These are phyloP conservation scores for Didymella lethalis DNA, from an alignment of 2,329 filamentous ascomycete genomes.

Conservation along the genomic window DNA sequence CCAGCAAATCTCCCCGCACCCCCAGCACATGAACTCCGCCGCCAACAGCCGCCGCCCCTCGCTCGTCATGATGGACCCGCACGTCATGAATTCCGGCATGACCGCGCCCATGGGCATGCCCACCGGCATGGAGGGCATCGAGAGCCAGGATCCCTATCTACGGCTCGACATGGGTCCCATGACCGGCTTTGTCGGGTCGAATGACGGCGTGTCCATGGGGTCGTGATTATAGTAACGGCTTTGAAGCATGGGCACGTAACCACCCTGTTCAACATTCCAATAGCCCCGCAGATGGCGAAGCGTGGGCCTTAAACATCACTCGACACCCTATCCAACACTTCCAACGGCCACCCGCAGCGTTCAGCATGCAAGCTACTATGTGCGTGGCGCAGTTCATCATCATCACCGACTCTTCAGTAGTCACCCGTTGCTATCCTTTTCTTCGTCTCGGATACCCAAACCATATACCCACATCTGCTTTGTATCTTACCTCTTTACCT, in stretches of 20 bases:
- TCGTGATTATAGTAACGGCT: not conserved
- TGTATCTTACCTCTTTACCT: not conserved
- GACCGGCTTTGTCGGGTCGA: conserved; percentile 40
- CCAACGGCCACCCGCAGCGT: conserved; percentile 3
- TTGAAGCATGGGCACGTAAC: too few relatives aligned
- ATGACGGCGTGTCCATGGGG: conserved; percentile 33
- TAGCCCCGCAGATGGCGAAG: too few relatives aligned
- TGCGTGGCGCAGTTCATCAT: not conserved
- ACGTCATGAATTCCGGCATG: conserved; percentile 33
- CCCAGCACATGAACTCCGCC: conserved; percentile 42
- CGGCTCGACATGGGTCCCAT: conserved; percentile 44
- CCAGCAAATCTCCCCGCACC: conserved; percentile 37
- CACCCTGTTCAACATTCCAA: too few relatives aligned
- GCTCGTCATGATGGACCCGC: conserved; percentile 43
- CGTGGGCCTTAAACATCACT: too few relatives aligned
- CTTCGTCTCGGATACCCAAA: conserved; percentile 7
- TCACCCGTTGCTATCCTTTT: not conserved
- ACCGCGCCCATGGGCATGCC: conserved; percentile 26
- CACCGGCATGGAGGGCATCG: conserved; percentile 46
- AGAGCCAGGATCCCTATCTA: conserved; percentile 44
- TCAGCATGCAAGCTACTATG: conserved; percentile 13
- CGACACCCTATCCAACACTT: not conserved
- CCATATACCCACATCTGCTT: not conserved
- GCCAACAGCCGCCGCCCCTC: conserved; percentile 42
- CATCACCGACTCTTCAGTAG: too few relatives aligned